Conservation (phyloP, 2,329 filamentous ascomycete genomes). For the Verticillium nubilum region DNA sequence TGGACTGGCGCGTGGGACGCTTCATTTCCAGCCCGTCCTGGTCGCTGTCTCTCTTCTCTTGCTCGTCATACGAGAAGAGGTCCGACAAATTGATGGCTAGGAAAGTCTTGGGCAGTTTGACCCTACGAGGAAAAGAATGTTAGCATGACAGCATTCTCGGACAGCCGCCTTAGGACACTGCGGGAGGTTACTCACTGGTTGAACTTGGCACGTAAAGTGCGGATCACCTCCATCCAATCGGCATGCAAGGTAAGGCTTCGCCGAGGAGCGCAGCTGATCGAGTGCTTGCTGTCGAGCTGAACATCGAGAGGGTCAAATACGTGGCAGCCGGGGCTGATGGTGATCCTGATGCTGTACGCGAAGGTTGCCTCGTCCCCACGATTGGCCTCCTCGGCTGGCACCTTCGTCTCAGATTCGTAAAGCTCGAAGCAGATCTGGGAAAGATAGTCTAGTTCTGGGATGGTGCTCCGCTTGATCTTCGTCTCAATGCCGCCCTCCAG, state of each 20-base stretch:
- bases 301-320: constrained; percentile 95
- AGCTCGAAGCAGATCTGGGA: constrained; percentile 97
- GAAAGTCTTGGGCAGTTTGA: constrained; percentile 62
- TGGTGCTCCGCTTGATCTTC: constrained; percentile 91
- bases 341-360: constrained; percentile 94
- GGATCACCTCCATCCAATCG: constrained; percentile 96
- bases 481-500: constrained; percentile 94
- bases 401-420: constrained; percentile 84
- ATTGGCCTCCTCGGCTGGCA: constrained; percentile 30
- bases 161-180: too few species aligned
- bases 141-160: not conserved
- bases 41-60: constrained; percentile 45
- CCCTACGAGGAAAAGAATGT: constrained; percentile 29
- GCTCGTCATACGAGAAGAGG: constrained; percentile 54
- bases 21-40: constrained; percentile 44
- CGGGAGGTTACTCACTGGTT: constrained; percentile 64
- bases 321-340: constrained; percentile 91
- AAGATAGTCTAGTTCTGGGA: constrained; percentile 94
- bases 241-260: constrained; percentile 84
- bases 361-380: constrained; percentile 64
- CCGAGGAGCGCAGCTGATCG: constrained; percentile 89
- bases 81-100: constrained; percentile 60
- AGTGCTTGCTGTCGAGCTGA: constrained; percentile 91
- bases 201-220: constrained; percentile 90
- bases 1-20: constrained; percentile 1